Evolutionary conservation across 371 early-diverging fungal genomes (phyloP).

Genomic region (Mortierella sp.): DNA sequence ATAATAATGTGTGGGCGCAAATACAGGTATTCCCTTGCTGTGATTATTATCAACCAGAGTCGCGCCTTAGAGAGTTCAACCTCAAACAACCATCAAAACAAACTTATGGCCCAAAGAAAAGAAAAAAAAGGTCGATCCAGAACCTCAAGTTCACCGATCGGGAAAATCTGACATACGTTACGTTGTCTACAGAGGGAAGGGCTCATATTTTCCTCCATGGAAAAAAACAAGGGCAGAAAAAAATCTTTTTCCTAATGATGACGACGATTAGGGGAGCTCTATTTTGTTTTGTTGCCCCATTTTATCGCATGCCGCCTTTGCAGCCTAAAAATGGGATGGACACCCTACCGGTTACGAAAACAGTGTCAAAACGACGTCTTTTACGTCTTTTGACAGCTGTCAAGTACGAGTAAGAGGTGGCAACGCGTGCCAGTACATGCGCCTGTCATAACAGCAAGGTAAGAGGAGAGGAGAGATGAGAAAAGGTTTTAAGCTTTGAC

Average conservation of each 20-base stretch:
- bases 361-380: too few relatives aligned
- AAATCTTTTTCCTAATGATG: background rate
- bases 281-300: constrained; percentile 2
- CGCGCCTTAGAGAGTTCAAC: too few relatives aligned
- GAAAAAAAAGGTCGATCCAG: background rate
- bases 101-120: background rate
- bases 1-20: background rate
- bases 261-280: too few relatives aligned
- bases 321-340: too few relatives aligned
- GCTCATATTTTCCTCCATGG: background rate
- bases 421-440: too few relatives aligned
- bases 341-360: background rate
- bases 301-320: too few relatives aligned
- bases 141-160: constrained; percentile 1
- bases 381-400: background rate
- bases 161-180: too few relatives aligned
- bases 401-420: background rate
- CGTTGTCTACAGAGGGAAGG: too few relatives aligned
- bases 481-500: too few relatives aligned
- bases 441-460: too few relatives aligned
- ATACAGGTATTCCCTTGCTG: background rate
- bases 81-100: background rate
- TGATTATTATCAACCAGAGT: too few relatives aligned
- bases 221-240: background rate
- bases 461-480: too few relatives aligned